Percentiles rank a stretch among this genome's conserved stretches.
phyloP scores from a whole-genome alignment of 306 rosid species.

The Sophora flavescens region DNA sequence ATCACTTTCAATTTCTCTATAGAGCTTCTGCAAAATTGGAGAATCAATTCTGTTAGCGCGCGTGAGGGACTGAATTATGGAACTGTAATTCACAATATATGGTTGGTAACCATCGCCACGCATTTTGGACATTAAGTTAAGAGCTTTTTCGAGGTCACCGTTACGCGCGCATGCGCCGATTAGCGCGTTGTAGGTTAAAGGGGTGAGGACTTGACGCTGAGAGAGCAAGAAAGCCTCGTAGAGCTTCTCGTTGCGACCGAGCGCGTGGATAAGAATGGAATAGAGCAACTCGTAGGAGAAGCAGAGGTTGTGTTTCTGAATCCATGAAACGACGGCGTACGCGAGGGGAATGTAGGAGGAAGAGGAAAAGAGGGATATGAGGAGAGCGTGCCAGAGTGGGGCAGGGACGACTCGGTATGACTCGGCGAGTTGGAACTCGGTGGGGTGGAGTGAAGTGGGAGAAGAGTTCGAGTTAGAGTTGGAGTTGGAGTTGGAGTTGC shows the following conservation, averaged over 20 bases:
- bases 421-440: slow-evolving; percentile 85
- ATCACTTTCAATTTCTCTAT: no score
- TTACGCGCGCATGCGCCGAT: slow-evolving; percentile 93
- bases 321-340: slow-evolving; percentile 86
- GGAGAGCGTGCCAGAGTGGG: slow-evolving; percentile 89
- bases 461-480: no score
- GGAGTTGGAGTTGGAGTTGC: no score
- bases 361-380: slow-evolving; percentile 80
- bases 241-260: no score
- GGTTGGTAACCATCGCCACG: no score
- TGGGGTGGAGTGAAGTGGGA: slow-evolving; percentile 73
- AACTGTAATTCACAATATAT: no score
- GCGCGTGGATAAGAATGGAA: slow-evolving; percentile 86
- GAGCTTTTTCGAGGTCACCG: slow-evolving; percentile 84
- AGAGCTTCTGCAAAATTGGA: no score
- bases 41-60: no score
- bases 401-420: slow-evolving; percentile 86
- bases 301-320: slow-evolving; percentile 89
- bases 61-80: no score
- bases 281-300: slow-evolving; percentile 89
- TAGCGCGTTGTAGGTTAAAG: slow-evolving; percentile 84
- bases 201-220: no score
- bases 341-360: slow-evolving; percentile 69
- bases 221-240: no score
- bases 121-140: slow-evolving; percentile 80